phyloP scores from a whole-genome alignment of 768 basidiomycete species.

The Megacollybia marginata region DNA sequence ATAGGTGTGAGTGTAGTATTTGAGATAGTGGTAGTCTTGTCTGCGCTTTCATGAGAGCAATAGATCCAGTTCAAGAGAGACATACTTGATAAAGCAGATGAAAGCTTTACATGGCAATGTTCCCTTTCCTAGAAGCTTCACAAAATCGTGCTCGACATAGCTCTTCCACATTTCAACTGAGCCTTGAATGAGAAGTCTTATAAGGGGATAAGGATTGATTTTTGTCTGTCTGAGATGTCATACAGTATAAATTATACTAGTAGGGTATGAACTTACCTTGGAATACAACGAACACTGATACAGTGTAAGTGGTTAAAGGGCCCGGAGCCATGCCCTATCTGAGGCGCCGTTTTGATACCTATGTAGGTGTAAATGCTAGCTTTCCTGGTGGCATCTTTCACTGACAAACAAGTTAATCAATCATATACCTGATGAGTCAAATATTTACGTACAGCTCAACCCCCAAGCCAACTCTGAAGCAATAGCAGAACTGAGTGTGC shows the following conservation, averaged over 20 bases:
- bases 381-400: too few relatives aligned
- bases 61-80: too few relatives aligned
- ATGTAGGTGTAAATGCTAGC: conserved; percentile 72
- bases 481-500: conserved; percentile 82
- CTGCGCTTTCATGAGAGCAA: conserved; percentile 74
- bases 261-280: conserved; percentile 25
- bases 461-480: conserved; percentile 58
- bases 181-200: too few relatives aligned
- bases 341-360: conserved; percentile 63
- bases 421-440: too few relatives aligned
- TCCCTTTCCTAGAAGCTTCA: conserved; percentile 65
- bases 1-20: conserved; percentile 81
- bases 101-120: conserved; percentile 53
- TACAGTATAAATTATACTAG: background rate
- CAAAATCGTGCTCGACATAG: conserved; percentile 83
- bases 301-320: conserved; percentile 84
- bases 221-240: conserved; percentile 59
- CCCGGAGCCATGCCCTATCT: too few relatives aligned
- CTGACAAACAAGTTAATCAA: too few relatives aligned
- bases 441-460: conserved; percentile 25
- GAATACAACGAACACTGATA: conserved; percentile 37
- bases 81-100: too few relatives aligned
- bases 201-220: too few relatives aligned
- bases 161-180: conserved; percentile 49
- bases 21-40: conserved; percentile 77